phyloP scores from a whole-genome alignment of 2,329 filamentous ascomycete species.

The Colletotrichum sp. region DNA sequence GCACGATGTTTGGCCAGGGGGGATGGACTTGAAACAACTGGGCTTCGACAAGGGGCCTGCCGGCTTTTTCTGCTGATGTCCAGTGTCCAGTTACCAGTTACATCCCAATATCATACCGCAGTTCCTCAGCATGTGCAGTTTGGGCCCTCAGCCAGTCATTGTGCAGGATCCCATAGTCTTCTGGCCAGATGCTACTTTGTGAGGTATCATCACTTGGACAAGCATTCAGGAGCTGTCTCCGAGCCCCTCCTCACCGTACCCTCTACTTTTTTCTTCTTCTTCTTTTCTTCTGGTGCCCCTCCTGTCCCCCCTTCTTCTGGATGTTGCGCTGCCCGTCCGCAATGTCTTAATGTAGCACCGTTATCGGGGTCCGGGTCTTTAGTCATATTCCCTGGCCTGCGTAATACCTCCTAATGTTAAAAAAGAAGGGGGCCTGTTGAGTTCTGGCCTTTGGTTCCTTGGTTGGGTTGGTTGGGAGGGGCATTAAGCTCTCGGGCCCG shows the following conservation, averaged over 20 bases:
- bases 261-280: neutral
- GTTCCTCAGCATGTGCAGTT: neutral
- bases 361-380: neutral
- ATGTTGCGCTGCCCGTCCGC: neutral
- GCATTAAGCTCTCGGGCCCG: constrained; percentile 14
- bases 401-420: neutral
- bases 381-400: neutral
- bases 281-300: neutral
- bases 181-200: neutral
- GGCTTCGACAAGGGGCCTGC: constrained; percentile 3
- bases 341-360: neutral
- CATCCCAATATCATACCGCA: neutral
- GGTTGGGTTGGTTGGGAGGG: neutral
- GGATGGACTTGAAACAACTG: constrained; percentile 19
- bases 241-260: neutral
- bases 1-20: constrained; percentile 5
- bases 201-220: neutral
- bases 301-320: neutral
- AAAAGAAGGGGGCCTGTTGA: neutral
- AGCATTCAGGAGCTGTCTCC: neutral
- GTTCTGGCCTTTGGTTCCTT: neutral
- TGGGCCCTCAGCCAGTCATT: constrained; percentile 8
- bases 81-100: neutral
- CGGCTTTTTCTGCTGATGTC: neutral
- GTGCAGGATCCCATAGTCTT: neutral